Conservation (phyloP, 108 stramenopile genomes). For the Nannochloropsis oceanica region DNA sequence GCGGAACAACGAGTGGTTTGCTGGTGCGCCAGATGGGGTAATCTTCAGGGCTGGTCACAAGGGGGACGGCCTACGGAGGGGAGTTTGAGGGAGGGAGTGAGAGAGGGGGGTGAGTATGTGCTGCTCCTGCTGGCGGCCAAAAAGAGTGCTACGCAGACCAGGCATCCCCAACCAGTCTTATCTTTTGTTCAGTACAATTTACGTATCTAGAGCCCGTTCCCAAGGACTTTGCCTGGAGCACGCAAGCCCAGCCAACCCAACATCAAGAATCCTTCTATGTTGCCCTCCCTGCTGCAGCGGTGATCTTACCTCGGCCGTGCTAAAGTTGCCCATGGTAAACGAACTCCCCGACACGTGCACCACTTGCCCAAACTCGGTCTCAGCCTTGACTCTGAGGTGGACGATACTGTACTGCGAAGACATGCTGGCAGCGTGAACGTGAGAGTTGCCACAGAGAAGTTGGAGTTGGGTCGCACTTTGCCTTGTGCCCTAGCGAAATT, state of each 20-base stretch:
- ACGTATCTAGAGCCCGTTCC: background rate
- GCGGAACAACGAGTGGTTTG: slow-evolving; percentile 38
- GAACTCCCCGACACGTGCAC: slow-evolving; percentile 24
- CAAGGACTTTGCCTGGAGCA: background rate
- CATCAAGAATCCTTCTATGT: background rate
- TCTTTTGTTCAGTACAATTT: background rate
- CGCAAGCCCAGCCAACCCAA: background rate
- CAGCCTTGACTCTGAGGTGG: slow-evolving; percentile 17
- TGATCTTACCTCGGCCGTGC: slow-evolving; percentile 14
- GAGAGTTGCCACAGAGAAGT: too few species aligned
- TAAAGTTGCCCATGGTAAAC: slow-evolving; percentile 9
- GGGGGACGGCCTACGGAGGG: background rate
- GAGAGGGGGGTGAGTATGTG: too few species aligned
- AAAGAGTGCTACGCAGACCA: too few species aligned
- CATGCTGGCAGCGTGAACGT: background rate
- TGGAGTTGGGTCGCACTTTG: too few species aligned
- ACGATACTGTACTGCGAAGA: background rate
- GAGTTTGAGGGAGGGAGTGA: too few species aligned
- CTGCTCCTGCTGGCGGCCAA: too few species aligned
- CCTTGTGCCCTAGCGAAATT: too few species aligned
- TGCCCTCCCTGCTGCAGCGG: too few species aligned
- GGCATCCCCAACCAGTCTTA: background rate
- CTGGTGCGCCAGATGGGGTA: slow-evolving; percentile 43
- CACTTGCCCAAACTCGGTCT: slow-evolving; percentile 26
- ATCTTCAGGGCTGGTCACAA: slow-evolving; percentile 43